These are phyloP conservation scores for Takakia lepidozioides DNA, from an alignment of 225 moss, liverwort and hornwort genomes.

Conservation along the genomic window DNA sequence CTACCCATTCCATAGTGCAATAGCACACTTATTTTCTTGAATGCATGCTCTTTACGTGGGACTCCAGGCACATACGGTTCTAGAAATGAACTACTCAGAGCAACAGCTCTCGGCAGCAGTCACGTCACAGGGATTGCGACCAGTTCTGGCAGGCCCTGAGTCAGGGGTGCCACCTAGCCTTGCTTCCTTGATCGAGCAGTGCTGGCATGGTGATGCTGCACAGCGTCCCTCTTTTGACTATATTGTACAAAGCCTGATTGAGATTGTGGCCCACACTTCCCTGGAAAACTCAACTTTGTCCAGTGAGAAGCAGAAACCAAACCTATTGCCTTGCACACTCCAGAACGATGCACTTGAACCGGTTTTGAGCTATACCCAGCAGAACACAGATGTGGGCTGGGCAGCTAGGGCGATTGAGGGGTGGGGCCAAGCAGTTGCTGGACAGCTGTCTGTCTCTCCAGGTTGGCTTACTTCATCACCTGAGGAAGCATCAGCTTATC, in stretches of 20 bases:
- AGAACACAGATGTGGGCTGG: constrained; percentile 47
- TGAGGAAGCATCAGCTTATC: constrained; percentile 16
- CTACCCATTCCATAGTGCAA: no score
- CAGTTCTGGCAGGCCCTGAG: constrained; percentile 39
- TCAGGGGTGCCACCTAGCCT: constrained; percentile 21
- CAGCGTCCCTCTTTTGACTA: constrained; percentile 47
- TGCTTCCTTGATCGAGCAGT: constrained; percentile 33
- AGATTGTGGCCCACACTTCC: constrained; percentile 13
- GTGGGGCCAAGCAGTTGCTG: constrained; percentile 7
- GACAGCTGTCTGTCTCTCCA: constrained; percentile 10
- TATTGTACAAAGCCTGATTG: constrained; percentile 25
- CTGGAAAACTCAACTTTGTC: neutral
- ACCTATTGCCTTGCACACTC: constrained; percentile 5
- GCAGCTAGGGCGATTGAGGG: constrained; percentile 31
- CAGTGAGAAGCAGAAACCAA: constrained; percentile 3
- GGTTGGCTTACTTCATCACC: constrained; percentile 21
- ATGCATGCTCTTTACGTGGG: constrained; percentile 3
- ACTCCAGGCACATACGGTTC: constrained; percentile 59
- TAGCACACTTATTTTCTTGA: no score
- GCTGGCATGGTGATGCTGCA: constrained; percentile 45
- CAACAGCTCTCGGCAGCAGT: constrained; percentile 63
- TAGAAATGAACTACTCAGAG: constrained; percentile 73
- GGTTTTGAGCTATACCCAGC: constrained; percentile 41
- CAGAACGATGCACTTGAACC: constrained; percentile 18
- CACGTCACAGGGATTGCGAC: constrained; percentile 47